Evolutionary conservation across 768 basidiomycete genomes (phyloP).

Genomic region (Mycena albidolilacea): DNA sequence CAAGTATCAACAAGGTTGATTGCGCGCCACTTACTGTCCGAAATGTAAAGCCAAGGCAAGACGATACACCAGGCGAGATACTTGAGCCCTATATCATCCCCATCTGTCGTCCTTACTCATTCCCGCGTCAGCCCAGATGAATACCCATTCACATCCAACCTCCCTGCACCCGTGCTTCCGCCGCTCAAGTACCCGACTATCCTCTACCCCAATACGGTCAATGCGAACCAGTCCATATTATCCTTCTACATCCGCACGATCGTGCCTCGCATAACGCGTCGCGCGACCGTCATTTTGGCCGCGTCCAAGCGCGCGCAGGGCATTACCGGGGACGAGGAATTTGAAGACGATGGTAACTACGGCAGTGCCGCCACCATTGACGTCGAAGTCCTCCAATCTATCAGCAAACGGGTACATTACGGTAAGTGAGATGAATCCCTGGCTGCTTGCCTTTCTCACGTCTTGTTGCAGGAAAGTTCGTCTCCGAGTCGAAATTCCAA

Average conservation of each 20-base stretch:
- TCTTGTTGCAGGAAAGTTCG: conserved; percentile 87
- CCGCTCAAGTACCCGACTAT: conserved; percentile 82
- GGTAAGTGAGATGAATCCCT: conserved; percentile 64
- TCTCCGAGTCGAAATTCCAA: conserved; percentile 97
- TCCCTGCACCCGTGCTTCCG: conserved; percentile 87
- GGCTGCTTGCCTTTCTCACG: not conserved
- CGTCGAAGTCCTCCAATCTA: conserved; percentile 96
- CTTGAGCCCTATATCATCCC: not conserved
- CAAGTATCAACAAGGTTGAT: conserved; percentile 2
- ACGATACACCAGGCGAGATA: conserved; percentile 87
- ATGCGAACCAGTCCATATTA: conserved; percentile 89
- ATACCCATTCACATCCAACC: conserved; percentile 90
- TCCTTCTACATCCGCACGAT: conserved; percentile 91
- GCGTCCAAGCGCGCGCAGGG: conserved; percentile 77
- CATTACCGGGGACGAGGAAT: conserved; percentile 76
- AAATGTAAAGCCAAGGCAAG: conserved; percentile 85
- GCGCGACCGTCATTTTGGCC: conserved; percentile 77
- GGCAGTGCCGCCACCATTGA: conserved; percentile 96
- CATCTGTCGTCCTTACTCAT: not conserved
- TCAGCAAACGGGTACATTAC: conserved; percentile 98
- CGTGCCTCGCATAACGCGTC: conserved; percentile 89
- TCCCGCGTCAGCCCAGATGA: conserved; percentile 88
- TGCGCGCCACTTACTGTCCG: no score
- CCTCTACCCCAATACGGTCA: conserved; percentile 84
- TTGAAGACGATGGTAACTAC: conserved; percentile 97